A percentile compares a stretch with the other conserved stretches of the same genome.
Evolutionary conservation across 2,329 filamentous ascomycete genomes (phyloP).

Genomic region (Seiridium cupressi): DNA sequence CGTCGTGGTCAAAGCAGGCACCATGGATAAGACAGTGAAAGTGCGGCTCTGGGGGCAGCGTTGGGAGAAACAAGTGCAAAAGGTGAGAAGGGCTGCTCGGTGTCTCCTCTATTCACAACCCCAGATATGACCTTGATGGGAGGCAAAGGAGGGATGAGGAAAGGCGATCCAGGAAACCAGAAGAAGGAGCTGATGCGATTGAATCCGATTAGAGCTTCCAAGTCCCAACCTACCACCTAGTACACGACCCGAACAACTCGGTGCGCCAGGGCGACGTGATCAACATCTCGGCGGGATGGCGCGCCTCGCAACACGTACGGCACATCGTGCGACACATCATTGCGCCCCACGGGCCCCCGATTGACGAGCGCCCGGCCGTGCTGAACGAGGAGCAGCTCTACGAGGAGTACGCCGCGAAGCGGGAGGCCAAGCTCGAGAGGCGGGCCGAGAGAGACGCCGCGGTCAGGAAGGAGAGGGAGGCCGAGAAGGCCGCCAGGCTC

Average conservation of each 20-base stretch:
- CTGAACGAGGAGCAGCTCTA: constrained; percentile 63
- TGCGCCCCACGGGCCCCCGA: constrained; percentile 62
- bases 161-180: background rate
- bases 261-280: constrained; percentile 74
- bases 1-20: constrained; percentile 72
- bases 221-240: constrained; percentile 62
- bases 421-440: constrained; percentile 47
- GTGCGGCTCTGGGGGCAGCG: constrained; percentile 69
- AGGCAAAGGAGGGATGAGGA: background rate
- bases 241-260: constrained; percentile 76
- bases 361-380: constrained; percentile 63
- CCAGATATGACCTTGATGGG: background rate
- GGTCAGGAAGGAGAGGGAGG: constrained; percentile 10
- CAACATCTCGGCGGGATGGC: constrained; percentile 65
- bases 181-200: background rate
- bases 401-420: constrained; percentile 31
- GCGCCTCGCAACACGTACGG: constrained; percentile 63
- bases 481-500: constrained; percentile 6
- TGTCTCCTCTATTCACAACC: background rate
- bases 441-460: constrained; percentile 8
- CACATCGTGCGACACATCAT: constrained; percentile 76
- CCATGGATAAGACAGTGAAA: constrained; percentile 78
- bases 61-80: constrained; percentile 72
- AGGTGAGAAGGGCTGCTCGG: constrained; percentile 45
- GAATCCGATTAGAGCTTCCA: constrained; percentile 56